phyloP scores from a whole-genome alignment of 2,329 filamentous ascomycete genomes.

The Talaromyces sp. region DNA sequence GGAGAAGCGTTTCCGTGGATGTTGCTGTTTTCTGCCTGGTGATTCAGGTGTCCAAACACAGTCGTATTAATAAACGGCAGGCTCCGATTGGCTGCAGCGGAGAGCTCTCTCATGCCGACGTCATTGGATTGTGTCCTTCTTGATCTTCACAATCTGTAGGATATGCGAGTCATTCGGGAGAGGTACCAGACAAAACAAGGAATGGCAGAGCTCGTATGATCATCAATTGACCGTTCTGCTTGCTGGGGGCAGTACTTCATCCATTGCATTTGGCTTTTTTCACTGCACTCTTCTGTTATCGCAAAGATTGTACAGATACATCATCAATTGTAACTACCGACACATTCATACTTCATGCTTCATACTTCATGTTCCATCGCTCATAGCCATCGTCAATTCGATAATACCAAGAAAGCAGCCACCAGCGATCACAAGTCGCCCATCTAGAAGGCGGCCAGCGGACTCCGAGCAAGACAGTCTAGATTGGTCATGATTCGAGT shows the following conservation, averaged over 20 bases:
- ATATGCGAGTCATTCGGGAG: background rate
- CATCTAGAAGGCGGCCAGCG: background rate
- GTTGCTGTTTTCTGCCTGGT: background rate
- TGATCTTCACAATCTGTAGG: background rate
- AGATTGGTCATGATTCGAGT: constrained; percentile 7
- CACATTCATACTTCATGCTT: background rate
- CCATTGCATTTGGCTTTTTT: background rate
- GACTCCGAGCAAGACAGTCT: background rate
- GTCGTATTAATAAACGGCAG: constrained; percentile 3
- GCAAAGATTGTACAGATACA: background rate
- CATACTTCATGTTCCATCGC: too few species aligned
- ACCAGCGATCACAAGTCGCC: background rate
- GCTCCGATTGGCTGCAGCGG: background rate
- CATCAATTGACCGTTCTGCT: too few species aligned
- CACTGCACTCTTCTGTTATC: background rate
- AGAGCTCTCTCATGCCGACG: background rate
- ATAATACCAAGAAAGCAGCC: background rate
- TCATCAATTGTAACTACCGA: background rate
- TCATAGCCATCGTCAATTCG: too few species aligned
- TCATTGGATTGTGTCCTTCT: background rate
- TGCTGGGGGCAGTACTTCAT: background rate
- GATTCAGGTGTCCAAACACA: background rate
- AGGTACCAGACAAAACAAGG: background rate
- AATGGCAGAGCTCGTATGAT: background rate
- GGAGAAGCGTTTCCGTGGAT: background rate